These are phyloP conservation scores for Ophiostoma sp. DNA, from an alignment of 2,329 filamentous ascomycete genomes.

Conservation along the genomic window DNA sequence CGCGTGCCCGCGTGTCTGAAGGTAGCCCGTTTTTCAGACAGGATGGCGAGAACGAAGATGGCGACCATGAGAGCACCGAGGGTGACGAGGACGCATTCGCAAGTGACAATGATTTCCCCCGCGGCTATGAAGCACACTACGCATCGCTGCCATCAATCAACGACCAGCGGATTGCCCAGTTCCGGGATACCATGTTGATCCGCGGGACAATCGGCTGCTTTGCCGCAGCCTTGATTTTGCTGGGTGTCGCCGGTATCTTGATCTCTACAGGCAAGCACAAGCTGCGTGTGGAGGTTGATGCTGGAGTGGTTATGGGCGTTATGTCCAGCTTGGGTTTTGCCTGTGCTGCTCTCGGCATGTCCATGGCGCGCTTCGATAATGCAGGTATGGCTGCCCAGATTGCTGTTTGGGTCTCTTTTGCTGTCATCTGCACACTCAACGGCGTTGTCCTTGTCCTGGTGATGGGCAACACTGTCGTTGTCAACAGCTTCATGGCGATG, in stretches of 20 bases:
- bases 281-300: conserved; percentile 66
- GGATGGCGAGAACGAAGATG: conserved; percentile 24
- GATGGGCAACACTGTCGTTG: conserved; percentile 36
- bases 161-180: conserved; percentile 46
- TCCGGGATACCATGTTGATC: conserved; percentile 53
- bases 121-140: conserved; percentile 52
- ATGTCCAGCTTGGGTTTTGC: conserved; percentile 61
- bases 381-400: conserved; percentile 42
- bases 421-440: conserved; percentile 44
- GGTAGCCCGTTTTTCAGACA: not conserved
- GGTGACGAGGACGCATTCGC: conserved; percentile 37
- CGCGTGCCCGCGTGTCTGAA: not conserved
- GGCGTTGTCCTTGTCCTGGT: conserved; percentile 51
- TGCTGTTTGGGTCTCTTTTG: conserved; percentile 42
- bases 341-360: conserved; percentile 55
- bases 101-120: conserved; percentile 42
- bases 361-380: conserved; percentile 47
- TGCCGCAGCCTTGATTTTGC: conserved; percentile 55
- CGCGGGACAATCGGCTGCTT: conserved; percentile 52
- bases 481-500: not conserved
- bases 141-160: conserved; percentile 48
- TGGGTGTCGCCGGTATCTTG: conserved; percentile 60
- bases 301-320: conserved; percentile 64
- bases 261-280: conserved; percentile 63
- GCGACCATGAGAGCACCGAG: conserved; percentile 39